Conservation (phyloP, 2,329 filamentous ascomycete genomes). For the Pseudogymnoascus sp. region DNA sequence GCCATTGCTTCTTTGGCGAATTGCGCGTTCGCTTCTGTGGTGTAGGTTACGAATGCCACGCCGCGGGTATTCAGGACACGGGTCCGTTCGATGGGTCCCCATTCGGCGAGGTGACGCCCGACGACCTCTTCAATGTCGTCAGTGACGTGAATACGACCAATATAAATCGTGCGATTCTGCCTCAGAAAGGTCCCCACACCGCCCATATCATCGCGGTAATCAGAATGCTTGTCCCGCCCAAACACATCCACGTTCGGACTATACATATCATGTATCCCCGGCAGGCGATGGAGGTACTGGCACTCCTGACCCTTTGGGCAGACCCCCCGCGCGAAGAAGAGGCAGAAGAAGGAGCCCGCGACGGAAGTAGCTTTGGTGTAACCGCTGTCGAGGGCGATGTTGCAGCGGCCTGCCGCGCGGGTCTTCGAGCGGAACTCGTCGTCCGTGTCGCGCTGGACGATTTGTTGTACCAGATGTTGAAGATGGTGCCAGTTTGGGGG, state of each 20-base stretch:
- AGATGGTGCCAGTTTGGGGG: slow-evolving; percentile 87
- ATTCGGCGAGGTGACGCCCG: slow-evolving; percentile 90
- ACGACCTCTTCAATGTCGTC: slow-evolving; percentile 98
- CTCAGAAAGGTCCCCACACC: slow-evolving; percentile 91
- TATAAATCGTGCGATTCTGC: slow-evolving; percentile 88
- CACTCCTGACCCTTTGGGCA: slow-evolving; percentile 88
- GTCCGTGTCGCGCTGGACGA: slow-evolving; percentile 91
- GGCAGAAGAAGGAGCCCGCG: slow-evolving; percentile 80
- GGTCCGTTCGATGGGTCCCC: slow-evolving; percentile 81
- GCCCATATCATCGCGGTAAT: slow-evolving; percentile 96
- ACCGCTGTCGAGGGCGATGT: slow-evolving; percentile 70
- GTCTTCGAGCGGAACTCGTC: slow-evolving; percentile 83
- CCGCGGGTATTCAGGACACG: slow-evolving; percentile 83
- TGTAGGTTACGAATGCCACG: slow-evolving; percentile 92
- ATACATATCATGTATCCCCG: slow-evolving; percentile 80
- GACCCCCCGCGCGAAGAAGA: slow-evolving; percentile 79
- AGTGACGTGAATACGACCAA: slow-evolving; percentile 88
- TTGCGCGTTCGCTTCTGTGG: slow-evolving; percentile 81
- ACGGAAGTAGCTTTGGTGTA: slow-evolving; percentile 74
- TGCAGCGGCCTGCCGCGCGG: slow-evolving; percentile 78
- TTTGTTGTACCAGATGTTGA: slow-evolving; percentile 99
- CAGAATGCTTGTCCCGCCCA: slow-evolving; percentile 82
- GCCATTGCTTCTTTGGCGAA: slow-evolving; percentile 96
- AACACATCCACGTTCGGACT: slow-evolving; percentile 95
- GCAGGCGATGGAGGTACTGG: slow-evolving; percentile 86